phyloP scores from a whole-genome alignment of 1,284 basidiomycete genomes.

The Sanghuangporus baumii region DNA sequence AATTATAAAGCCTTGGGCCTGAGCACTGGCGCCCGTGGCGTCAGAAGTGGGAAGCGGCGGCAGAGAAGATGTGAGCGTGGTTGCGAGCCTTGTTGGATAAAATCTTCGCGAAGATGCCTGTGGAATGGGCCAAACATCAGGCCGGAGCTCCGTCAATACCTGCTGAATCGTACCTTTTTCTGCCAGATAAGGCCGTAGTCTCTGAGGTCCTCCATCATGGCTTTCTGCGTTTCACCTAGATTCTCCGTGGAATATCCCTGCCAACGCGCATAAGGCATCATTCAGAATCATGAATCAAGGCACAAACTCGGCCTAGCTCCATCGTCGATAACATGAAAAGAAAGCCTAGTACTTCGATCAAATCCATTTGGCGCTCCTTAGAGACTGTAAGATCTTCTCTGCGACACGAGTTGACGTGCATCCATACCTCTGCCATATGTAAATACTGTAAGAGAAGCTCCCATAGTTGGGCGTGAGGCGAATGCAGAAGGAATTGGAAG shows the following conservation, averaged over 20 bases:
- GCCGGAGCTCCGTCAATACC: slow-evolving; percentile 19
- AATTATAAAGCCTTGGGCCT: slow-evolving; percentile 85
- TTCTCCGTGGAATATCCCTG: slow-evolving; percentile 88
- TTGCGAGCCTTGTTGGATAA: slow-evolving; percentile 94
- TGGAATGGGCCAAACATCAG: slow-evolving; percentile 14
- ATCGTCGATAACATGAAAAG: slow-evolving; percentile 95
- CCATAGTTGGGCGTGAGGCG: slow-evolving; percentile 98
- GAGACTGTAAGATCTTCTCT: slow-evolving; percentile 7
- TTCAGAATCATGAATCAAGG: slow-evolving; percentile 2
- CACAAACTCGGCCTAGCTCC: slow-evolving; percentile 77
- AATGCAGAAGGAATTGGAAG: slow-evolving; percentile 95
- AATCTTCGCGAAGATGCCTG: slow-evolving; percentile 74
- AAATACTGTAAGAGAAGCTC: slow-evolving; percentile 90
- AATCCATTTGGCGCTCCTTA: slow-evolving; percentile 81
- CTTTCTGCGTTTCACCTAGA: slow-evolving; percentile 74
- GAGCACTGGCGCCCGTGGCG: slow-evolving; percentile 44
- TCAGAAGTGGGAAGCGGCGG: slow-evolving; percentile 61
- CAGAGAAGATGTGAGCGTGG: slow-evolving; percentile 84
- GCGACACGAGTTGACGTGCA: slow-evolving; percentile 10
- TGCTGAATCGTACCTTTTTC: slow-evolving; percentile 43
- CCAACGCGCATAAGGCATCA: slow-evolving; percentile 10
- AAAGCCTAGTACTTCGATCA: slow-evolving; percentile 92
- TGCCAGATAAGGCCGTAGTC: slow-evolving; percentile 95
- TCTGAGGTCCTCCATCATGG: slow-evolving; percentile 88
- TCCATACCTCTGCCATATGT: slow-evolving; percentile 67